These are phyloP conservation scores for Diddensiella transvaalensis DNA, from an alignment of 805 yeast genomes.

Conservation along the genomic window DNA sequence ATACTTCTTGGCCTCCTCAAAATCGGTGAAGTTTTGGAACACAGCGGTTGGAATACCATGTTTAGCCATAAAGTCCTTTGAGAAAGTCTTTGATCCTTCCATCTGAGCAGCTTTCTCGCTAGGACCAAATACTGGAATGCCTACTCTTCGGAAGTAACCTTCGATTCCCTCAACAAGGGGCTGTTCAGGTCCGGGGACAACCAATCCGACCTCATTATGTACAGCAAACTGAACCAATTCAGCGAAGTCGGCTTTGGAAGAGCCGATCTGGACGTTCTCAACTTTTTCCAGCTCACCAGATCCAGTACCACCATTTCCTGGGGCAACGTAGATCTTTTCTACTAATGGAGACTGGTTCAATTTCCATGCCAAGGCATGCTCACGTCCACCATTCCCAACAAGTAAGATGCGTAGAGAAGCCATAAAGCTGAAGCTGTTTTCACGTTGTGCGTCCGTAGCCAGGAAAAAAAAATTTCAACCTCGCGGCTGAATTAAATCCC, in stretches of 20 bases:
- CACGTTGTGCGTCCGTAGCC: too few relatives aligned
- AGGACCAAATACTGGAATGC: slow-evolving; percentile 98
- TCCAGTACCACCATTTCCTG: slow-evolving; percentile 94
- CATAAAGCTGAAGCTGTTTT: too few relatives aligned
- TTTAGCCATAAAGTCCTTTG: slow-evolving; percentile 89
- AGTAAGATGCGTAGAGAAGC: slow-evolving; percentile 57
- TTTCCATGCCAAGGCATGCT: slow-evolving; percentile 94
- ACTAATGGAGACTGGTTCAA: slow-evolving; percentile 75
- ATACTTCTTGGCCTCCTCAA: slow-evolving; percentile 69
- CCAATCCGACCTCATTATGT: slow-evolving; percentile 62
- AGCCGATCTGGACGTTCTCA: slow-evolving; percentile 64
- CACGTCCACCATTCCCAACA: slow-evolving; percentile 98
- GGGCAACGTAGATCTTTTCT: slow-evolving; percentile 78
- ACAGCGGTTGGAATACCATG: slow-evolving; percentile 94
- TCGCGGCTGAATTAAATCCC: neutral
- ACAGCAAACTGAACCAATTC: slow-evolving; percentile 70
- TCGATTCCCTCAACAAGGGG: slow-evolving; percentile 94
- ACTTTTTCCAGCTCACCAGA: slow-evolving; percentile 49
- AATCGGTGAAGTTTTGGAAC: slow-evolving; percentile 76
- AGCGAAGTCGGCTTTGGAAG: slow-evolving; percentile 64
- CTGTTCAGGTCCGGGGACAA: slow-evolving; percentile 98
- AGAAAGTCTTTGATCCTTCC: slow-evolving; percentile 96
- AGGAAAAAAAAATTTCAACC: slow-evolving; percentile 12
- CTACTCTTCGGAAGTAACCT: slow-evolving; percentile 66
- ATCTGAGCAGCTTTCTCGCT: slow-evolving; percentile 80